Conservation (phyloP, 768 basidiomycete genomes). For the Psilocybe azurescens region DNA sequence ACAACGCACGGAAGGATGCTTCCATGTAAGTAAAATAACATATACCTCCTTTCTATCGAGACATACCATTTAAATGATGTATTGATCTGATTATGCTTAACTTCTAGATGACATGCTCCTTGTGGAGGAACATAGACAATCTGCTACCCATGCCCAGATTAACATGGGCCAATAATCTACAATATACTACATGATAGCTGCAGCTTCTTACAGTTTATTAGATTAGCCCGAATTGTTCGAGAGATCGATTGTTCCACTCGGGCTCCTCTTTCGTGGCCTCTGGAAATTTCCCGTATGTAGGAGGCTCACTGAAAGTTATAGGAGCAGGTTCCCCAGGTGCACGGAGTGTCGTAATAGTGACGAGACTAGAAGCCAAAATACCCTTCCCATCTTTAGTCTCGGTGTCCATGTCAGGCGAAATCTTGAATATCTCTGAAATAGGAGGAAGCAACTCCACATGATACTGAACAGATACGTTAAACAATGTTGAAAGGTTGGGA, state of each 20-base stretch:
- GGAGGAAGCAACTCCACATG: constrained; percentile 11
- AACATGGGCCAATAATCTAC: too few relatives aligned
- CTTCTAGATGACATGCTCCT: too few relatives aligned
- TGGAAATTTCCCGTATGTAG: neutral
- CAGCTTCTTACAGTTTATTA: too few relatives aligned
- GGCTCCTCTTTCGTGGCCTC: neutral
- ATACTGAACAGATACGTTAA: neutral
- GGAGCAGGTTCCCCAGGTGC: neutral
- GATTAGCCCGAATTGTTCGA: constrained; percentile 1
- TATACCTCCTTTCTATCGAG: too few relatives aligned
- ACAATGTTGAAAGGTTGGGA: neutral
- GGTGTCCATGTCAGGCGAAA: neutral
- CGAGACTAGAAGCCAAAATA: neutral
- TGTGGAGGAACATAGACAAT: too few relatives aligned
- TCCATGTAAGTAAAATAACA: too few relatives aligned
- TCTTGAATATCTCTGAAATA: constrained; percentile 5
- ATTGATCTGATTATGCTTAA: too few relatives aligned
- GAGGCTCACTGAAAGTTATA: neutral
- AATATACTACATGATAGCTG: too few relatives aligned
- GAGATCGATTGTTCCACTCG: neutral
- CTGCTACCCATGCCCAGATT: too few relatives aligned
- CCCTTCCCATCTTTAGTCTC: neutral
- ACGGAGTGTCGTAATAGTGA: neutral
- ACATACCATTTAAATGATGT: too few relatives aligned
- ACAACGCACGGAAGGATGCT: neutral